Evolutionary conservation across 2,329 filamentous ascomycete species (phyloP), one percentile per base, ranked within the genome.

Genomic region (Cryphonectria naterciae): DNA sequence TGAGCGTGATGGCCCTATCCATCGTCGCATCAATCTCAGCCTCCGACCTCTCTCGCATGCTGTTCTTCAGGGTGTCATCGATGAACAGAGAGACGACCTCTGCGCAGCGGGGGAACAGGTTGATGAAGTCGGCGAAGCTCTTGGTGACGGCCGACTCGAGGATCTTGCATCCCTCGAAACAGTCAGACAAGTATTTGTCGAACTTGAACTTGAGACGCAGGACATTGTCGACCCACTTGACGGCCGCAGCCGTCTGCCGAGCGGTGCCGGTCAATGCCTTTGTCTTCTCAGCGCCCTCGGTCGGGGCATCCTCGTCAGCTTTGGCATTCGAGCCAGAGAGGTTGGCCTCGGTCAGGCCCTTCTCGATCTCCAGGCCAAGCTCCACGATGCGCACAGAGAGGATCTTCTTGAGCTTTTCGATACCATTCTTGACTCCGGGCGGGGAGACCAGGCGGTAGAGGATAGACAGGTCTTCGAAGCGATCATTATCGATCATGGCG

Each of bases 21-120:
- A 98, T 84, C 1, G 97, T 89, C 10, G 83, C 80, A 76, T 98
- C 95, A 19, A 98, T 88, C 78, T 98, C 95, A 39, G 86, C 87
- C 76, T 98, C 96, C 0, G 93, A 95, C 84, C 97, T 97, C 73
- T 94, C 94, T 78, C 94, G 95, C 79, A 97, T 93, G 4, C 95
- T 95, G 76, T 95, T 93, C 83, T 97, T 97, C 77, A 99, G 88
- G 77, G 95, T 97, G 77, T 98, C 95, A 76, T 99, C 96, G 71
- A 99, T 97, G 81, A 97, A 99, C 0, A 99, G 86, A 0, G 96
- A 99, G 7, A 98, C 92, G 78, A 94, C 97, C 78, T 99, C 96
- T 1, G 95, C 93, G 75, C 92, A 92, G 73, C 95, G 90, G 19
- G 85, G 81, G 78, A 97, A 98, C n/a, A 90, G 82, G 79, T 98